Percentiles rank a stretch among this genome's conserved stretches.
phyloP scores from a whole-genome alignment of 2,329 filamentous ascomycete species.

The Penicillium polonicum region DNA sequence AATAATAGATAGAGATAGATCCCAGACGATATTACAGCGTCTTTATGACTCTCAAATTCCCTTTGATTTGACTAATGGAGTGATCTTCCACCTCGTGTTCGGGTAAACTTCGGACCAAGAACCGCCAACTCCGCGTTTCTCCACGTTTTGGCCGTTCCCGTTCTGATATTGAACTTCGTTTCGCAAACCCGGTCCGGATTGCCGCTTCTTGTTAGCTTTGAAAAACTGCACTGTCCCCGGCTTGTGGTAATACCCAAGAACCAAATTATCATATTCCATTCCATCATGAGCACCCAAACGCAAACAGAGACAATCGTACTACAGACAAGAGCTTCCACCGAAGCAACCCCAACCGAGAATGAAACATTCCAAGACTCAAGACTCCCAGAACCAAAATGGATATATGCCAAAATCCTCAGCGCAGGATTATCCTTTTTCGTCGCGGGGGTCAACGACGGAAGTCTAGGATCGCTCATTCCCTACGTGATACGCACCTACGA shows the following conservation, averaged over 20 bases:
- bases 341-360: not conserved
- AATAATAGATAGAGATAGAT: not conserved
- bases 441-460: slow-evolving; percentile 65
- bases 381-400: slow-evolving; percentile 14
- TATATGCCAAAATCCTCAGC: slow-evolving; percentile 52
- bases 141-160: not conserved
- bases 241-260: not conserved
- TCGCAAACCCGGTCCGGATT: not conserved
- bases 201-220: not conserved
- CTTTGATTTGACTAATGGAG: no score
- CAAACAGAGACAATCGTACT: slow-evolving; percentile 15
- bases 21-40: not conserved
- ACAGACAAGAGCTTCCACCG: not conserved
- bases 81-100: not conserved
- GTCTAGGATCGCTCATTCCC: slow-evolving; percentile 61
- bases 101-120: not conserved
- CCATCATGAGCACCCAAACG: slow-evolving; percentile 13
- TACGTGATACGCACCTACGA: slow-evolving; percentile 60
- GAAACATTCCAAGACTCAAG: not conserved
- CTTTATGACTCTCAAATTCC: not conserved
- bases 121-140: not conserved
- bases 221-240: no score
- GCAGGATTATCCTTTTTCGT: slow-evolving; percentile 64
- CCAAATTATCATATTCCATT: not conserved
- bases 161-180: not conserved